These are phyloP conservation scores for Verticillium isaacii DNA, from an alignment of 2,329 filamentous ascomycete species.

Conservation along the genomic window DNA sequence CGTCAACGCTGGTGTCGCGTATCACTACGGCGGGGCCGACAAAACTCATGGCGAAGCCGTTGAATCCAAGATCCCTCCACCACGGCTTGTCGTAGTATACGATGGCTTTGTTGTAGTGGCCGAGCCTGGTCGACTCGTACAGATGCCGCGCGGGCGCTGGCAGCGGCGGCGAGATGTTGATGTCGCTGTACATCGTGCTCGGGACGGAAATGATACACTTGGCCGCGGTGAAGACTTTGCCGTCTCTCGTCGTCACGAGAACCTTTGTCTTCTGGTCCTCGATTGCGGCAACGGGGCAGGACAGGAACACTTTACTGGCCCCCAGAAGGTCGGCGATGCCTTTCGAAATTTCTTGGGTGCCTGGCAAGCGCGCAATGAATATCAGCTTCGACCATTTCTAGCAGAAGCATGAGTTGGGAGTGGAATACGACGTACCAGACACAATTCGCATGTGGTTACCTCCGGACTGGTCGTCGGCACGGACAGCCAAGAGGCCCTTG, in stretches of 20 bases:
- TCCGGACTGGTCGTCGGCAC: slow-evolving; percentile 27
- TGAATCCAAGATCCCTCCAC: slow-evolving; percentile 28
- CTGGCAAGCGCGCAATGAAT: not conserved
- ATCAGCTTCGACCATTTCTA: not conserved
- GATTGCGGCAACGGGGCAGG: slow-evolving; percentile 18
- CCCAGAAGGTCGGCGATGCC: slow-evolving; percentile 22
- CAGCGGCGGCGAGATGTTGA: slow-evolving; percentile 41
- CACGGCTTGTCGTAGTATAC: slow-evolving; percentile 24
- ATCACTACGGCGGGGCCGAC: slow-evolving; percentile 32
- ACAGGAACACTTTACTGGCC: slow-evolving; percentile 10
- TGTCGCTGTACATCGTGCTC: slow-evolving; percentile 37
- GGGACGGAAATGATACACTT: slow-evolving; percentile 45
- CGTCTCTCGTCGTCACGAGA: slow-evolving; percentile 15
- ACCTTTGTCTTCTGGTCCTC: slow-evolving; percentile 13
- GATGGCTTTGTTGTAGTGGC: slow-evolving; percentile 39
- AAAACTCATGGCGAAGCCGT: slow-evolving; percentile 33
- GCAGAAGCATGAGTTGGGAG: not conserved
- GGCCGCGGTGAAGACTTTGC: slow-evolving; percentile 22
- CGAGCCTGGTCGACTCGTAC: slow-evolving; percentile 27
- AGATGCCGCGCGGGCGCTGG: slow-evolving; percentile 28
- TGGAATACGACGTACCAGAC: slow-evolving; percentile 14
- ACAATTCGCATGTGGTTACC: slow-evolving; percentile 28
- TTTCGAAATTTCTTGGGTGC: slow-evolving; percentile 19
- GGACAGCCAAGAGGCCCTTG: slow-evolving; percentile 25
- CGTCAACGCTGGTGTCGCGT: slow-evolving; percentile 33